Evolutionary conservation across 768 basidiomycete genomes (phyloP).

Genomic region (Goffeauzyma gilvescens): DNA sequence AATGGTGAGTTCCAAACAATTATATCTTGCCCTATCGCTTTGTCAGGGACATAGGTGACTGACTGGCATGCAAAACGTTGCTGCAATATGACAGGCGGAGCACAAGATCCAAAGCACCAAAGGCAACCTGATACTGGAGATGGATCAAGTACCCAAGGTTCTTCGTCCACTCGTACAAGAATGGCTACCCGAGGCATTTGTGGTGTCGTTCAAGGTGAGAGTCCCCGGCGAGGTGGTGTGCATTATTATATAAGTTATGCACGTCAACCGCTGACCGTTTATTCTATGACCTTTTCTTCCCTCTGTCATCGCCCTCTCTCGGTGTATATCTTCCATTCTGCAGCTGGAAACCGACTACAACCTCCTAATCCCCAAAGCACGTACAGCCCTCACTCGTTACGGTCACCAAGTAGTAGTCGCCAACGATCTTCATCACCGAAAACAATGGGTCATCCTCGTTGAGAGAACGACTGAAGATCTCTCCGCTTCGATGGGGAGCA

Average conservation of each 20-base stretch:
- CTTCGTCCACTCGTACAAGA: constrained; percentile 81
- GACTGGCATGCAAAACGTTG: neutral
- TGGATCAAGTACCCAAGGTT: constrained; percentile 98
- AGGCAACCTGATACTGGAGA: constrained; percentile 79
- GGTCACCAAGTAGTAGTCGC: constrained; percentile 95
- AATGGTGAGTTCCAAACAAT: constrained; percentile 50
- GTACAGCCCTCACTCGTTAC: constrained; percentile 70
- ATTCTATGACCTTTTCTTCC: neutral
- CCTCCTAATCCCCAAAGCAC: constrained; percentile 77
- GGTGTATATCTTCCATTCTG: neutral
- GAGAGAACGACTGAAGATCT: constrained; percentile 33
- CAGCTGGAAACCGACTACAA: constrained; percentile 80
- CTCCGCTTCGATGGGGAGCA: constrained; percentile 5
- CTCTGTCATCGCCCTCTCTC: neutral
- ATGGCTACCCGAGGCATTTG: constrained; percentile 75
- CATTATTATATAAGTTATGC: too few species aligned
- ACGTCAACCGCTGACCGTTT: neutral
- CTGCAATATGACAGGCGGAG: constrained; percentile 56
- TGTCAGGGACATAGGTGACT: neutral
- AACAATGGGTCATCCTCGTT: constrained; percentile 81
- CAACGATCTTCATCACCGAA: constrained; percentile 79
- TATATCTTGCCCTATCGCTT: neutral
- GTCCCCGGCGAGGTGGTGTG: too few species aligned
- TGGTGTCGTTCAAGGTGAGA: constrained; percentile 87
- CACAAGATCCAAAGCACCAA: constrained; percentile 98